Evolutionary conservation across 257 asterid genomes (phyloP).

Genomic region (Buddleja alternifolia): DNA sequence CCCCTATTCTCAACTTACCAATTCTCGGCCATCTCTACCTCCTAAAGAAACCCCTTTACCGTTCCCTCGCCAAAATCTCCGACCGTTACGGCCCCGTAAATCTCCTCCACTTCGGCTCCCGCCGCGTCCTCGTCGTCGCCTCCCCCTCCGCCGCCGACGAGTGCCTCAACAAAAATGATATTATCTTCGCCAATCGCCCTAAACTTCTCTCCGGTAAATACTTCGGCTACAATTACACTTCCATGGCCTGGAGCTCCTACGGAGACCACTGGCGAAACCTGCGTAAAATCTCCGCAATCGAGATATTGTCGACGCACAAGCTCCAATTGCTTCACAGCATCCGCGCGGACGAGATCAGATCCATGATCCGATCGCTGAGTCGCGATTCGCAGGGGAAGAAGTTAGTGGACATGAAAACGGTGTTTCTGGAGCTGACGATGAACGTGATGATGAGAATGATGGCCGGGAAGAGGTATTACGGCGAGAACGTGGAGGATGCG

Average conservation of each 20-base stretch:
- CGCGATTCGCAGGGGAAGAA: slow-evolving; percentile 22
- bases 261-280: slow-evolving; percentile 74
- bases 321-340: slow-evolving; percentile 56
- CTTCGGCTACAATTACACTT: slow-evolving; percentile 54
- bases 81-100: slow-evolving; percentile 53
- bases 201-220: slow-evolving; percentile 51
- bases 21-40: slow-evolving; percentile 68
- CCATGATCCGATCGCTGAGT: slow-evolving; percentile 38
- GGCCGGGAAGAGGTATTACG: slow-evolving; percentile 55
- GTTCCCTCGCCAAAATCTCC: slow-evolving; percentile 55
- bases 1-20: slow-evolving; percentile 56
- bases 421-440: slow-evolving; percentile 43
- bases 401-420: slow-evolving; percentile 52
- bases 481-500: slow-evolving; percentile 43
- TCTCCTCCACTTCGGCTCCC: slow-evolving; percentile 66
- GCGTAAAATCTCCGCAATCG: slow-evolving; percentile 51
- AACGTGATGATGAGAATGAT: slow-evolving; percentile 61
- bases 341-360: slow-evolving; percentile 57
- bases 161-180: slow-evolving; percentile 56
- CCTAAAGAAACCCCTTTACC: slow-evolving; percentile 56
- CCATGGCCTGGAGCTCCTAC: slow-evolving; percentile 56
- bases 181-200: slow-evolving; percentile 70
- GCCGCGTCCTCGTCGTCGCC: slow-evolving; percentile 70
- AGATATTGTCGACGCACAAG: slow-evolving; percentile 56
- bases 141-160: slow-evolving; percentile 72